phyloP scores from a whole-genome alignment of 805 yeast species.

The Ogataea haglerorum region DNA sequence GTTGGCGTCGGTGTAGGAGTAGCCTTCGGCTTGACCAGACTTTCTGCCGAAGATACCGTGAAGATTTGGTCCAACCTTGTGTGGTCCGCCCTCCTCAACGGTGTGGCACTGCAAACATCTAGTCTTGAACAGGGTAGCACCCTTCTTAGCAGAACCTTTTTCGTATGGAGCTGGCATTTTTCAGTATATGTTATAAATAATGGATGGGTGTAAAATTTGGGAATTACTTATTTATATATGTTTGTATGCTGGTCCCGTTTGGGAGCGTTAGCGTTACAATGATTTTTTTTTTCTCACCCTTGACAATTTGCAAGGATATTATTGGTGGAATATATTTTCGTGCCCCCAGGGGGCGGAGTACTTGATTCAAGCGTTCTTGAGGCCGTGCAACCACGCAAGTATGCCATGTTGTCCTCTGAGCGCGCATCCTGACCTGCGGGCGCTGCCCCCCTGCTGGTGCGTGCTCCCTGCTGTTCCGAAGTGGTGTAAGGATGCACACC shows the following conservation, averaged over 20 bases:
- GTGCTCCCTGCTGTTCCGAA: background rate
- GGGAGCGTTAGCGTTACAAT: constrained; percentile 1
- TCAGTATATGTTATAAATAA: constrained; percentile 9
- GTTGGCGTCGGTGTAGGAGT: constrained; percentile 97
- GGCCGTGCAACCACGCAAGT: no score
- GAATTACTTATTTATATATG: constrained; percentile 2
- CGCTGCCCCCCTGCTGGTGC: no score
- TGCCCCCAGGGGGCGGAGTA: no score
- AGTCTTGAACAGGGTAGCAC: constrained; percentile 97
- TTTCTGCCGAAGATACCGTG: constrained; percentile 91
- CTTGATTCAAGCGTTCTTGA: no score
- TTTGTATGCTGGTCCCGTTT: constrained; percentile 8
- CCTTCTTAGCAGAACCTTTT: constrained; percentile 76
- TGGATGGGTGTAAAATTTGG: constrained; percentile 7
- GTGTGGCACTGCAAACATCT: constrained; percentile 99
- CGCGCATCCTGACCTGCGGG: no score
- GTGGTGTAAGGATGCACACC: constrained; percentile 5
- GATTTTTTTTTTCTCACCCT: constrained; percentile 9
- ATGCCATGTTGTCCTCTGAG: no score
- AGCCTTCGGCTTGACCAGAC: constrained; percentile 91
- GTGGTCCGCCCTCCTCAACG: constrained; percentile 90
- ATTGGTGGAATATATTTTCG: constrained; percentile 9
- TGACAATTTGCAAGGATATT: constrained; percentile 13
- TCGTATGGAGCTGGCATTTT: constrained; percentile 42
- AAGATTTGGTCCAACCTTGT: constrained; percentile 99